Evolutionary conservation across 2,329 filamentous ascomycete species (phyloP).

Genomic region (Botrytis byssoidea): DNA sequence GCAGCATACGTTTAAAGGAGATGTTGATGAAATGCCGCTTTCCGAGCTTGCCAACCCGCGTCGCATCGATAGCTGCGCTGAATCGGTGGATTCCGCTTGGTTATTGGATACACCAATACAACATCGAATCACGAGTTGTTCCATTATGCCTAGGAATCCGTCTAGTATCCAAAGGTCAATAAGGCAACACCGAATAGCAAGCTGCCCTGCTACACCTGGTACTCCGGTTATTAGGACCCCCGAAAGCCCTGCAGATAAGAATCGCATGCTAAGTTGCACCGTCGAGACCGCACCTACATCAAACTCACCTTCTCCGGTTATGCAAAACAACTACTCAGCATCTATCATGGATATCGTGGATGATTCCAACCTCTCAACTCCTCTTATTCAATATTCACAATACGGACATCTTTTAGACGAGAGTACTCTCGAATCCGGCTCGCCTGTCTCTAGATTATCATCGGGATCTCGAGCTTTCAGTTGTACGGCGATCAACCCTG

Average conservation of each 20-base stretch:
- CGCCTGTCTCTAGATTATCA: neutral
- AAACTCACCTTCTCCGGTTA: neutral
- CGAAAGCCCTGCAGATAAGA: neutral
- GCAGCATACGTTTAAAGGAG: neutral
- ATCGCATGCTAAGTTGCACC: constrained; percentile 4
- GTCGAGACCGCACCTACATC: neutral
- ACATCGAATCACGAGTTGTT: constrained; percentile 16
- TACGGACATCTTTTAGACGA: neutral
- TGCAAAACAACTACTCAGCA: neutral
- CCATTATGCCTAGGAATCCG: neutral
- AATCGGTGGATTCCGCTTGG: neutral
- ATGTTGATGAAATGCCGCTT: neutral
- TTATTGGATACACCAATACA: neutral
- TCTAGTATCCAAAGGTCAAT: neutral
- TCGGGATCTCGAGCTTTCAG: neutral
- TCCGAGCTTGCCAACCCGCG: neutral
- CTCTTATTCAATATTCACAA: constrained; percentile 1
- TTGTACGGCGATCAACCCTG: neutral
- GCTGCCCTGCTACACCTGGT: constrained; percentile 3
- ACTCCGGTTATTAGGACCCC: neutral
- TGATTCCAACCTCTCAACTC: neutral
- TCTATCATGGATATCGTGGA: neutral
- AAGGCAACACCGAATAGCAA: constrained; percentile 1
- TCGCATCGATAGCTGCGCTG: neutral
- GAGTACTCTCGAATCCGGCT: neutral